Conservation (phyloP, 2,329 filamentous ascomycete genomes). For the Chrysoporthe austroafricana region DNA sequence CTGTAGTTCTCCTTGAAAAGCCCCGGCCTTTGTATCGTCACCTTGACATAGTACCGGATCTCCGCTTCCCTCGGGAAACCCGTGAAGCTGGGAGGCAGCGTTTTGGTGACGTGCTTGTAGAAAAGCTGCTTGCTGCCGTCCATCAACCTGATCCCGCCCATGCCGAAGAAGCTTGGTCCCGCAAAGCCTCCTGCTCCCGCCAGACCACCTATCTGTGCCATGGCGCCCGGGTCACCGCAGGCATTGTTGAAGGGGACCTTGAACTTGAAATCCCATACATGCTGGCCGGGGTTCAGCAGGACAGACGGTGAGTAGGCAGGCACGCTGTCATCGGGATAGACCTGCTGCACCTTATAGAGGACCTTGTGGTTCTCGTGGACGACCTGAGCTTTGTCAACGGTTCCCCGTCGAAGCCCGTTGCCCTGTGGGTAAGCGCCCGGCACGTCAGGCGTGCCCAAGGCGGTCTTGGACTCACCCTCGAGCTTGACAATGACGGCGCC, state of each 20-base stretch:
- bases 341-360: conserved; percentile 72
- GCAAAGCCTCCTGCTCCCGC: conserved; percentile 57
- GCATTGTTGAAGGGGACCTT: conserved; percentile 78
- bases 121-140: conserved; percentile 66
- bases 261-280: conserved; percentile 79
- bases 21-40: conserved; percentile 86
- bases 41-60: conserved; percentile 93
- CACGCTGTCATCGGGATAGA: conserved; percentile 67
- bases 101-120: conserved; percentile 76
- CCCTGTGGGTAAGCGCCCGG: conserved; percentile 24
- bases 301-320: conserved; percentile 47
- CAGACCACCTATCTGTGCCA: conserved; percentile 58
- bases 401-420: conserved; percentile 36
- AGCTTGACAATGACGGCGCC: conserved; percentile 80
- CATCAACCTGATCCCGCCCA: conserved; percentile 61
- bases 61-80: conserved; percentile 86
- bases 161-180: conserved; percentile 50
- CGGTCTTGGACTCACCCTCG: conserved; percentile 76
- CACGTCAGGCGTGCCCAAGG: conserved; percentile 53
- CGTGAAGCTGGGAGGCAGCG: conserved; percentile 85
- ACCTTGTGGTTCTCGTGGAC: conserved; percentile 70
- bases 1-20: conserved; percentile 91
- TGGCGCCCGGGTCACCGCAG: conserved; percentile 60
- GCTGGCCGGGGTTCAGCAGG: conserved; percentile 67
- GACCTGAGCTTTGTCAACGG: conserved; percentile 33